Evolutionary conservation across 2,329 filamentous ascomycete genomes (phyloP), one percentile per base, ranked within the genome.

Genomic region (Penicillium verrucosum): DNA sequence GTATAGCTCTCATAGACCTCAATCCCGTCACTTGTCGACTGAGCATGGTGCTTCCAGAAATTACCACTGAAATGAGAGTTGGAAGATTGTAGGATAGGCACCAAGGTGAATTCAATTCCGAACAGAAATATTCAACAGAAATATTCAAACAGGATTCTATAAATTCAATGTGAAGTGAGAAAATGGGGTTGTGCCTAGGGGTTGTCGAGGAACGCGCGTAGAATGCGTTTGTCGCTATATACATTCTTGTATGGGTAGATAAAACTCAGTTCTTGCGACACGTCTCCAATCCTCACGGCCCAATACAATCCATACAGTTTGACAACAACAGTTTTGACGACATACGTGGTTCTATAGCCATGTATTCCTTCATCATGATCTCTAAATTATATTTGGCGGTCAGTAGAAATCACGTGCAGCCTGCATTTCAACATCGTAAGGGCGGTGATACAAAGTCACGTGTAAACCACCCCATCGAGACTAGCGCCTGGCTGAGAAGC

Each of bases 401-500:
- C 42, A 9, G 1, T 7, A 23, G 23, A 1, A 16, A 7, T 32
- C 43, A 34, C 42, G 43, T 23, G 29, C 5, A 5, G 7, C 4
- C 4, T 34, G 8, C 12, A 46, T 5, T 5, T 12, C n/a, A 18
- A 45, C 32, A 45, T 42, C 30, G 10, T 5, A 23, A 8, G 29
- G 48, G 54, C 54, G 54, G 54, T 56, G 54, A 46, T 5, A 1
- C 0, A 3, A 2, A 4, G 41, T 59, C 68, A 71, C 68, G 66
- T 72, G 69, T 51, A 2, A 0, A 0, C 5, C 25, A 16, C 58
- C 48, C 7, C 1, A 65, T 62, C 40, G 37, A 41, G 51, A 46
- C 60, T 65, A 65, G 68, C 54, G 63, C 54, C 45, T 60, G 63
- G 63, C 62, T 61, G 55, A 50, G 60, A 60, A 64, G 65, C 64